Conservation (phyloP, 2,329 filamentous ascomycete genomes). For the Cyanodermella asteris region DNA sequence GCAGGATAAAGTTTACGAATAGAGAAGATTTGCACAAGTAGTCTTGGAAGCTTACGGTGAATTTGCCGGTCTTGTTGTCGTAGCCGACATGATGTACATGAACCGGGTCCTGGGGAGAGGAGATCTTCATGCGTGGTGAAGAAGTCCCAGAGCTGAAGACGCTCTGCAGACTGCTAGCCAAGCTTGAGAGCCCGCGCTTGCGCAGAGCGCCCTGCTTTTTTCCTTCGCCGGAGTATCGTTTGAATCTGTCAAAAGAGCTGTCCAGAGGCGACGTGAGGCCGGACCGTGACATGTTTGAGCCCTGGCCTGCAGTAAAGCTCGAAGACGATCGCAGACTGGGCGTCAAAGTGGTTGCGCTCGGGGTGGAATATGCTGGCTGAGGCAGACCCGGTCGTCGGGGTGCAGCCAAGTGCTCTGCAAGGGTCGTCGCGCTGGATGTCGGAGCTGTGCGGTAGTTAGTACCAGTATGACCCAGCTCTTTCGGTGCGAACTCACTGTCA, state of each 20-base stretch:
- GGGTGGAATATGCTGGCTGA: constrained; percentile 28
- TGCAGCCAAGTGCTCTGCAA: too few relatives aligned
- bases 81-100: constrained; percentile 97
- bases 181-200: constrained; percentile 72
- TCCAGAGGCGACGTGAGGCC: too few relatives aligned
- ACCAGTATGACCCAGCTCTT: too few relatives aligned
- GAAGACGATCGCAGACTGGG: constrained; percentile 42
- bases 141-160: too few relatives aligned
- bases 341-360: constrained; percentile 30
- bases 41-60: constrained; percentile 78
- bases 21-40: not conserved
- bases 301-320: constrained; percentile 36
- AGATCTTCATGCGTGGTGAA: constrained; percentile 79
- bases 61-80: constrained; percentile 87
- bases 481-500: too few relatives aligned
- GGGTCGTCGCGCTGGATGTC: constrained; percentile 10
- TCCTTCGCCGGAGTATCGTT: constrained; percentile 61
- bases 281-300: constrained; percentile 24
- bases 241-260: constrained; percentile 33
- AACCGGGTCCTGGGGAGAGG: constrained; percentile 91
- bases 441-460: too few relatives aligned
- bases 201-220: constrained; percentile 37
- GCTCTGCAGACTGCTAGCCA: constrained; percentile 64
- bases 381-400: constrained; percentile 21
- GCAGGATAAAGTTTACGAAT: constrained; percentile 7